phyloP scores from a whole-genome alignment of 108 stramenopile genomes.

The Mediolabrus comicus region DNA sequence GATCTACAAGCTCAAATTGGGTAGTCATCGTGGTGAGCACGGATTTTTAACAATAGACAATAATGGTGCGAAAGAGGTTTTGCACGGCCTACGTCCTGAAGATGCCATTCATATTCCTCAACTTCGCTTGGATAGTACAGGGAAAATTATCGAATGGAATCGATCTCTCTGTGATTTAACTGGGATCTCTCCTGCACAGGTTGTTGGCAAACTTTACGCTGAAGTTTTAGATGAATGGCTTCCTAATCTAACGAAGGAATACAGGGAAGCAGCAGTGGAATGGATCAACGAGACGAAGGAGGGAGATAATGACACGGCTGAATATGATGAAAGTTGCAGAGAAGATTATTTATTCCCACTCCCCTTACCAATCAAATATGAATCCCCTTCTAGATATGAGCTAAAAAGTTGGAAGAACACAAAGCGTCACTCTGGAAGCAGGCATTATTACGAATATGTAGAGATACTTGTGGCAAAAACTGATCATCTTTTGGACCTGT shows the following conservation, averaged over 20 bases:
- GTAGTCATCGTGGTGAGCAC: neutral
- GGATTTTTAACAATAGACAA: no score
- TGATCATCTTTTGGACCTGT: neutral
- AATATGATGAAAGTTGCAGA: neutral
- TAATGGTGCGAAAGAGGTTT: neutral
- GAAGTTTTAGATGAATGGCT: neutral
- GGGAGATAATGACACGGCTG: neutral
- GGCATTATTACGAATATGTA: neutral
- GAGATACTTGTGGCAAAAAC: neutral
- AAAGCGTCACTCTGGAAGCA: neutral
- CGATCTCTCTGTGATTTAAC: neutral
- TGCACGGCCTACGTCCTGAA: neutral
- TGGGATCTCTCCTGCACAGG: neutral
- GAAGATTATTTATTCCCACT: conserved; percentile 1
- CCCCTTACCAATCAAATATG: neutral
- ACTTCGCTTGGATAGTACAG: neutral
- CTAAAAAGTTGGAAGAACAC: no score
- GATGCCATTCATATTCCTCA: neutral
- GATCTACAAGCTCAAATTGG: neutral
- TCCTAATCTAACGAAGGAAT: neutral
- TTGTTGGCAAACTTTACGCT: neutral
- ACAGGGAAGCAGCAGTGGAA: neutral
- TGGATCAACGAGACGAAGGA: neutral
- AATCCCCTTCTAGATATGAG: neutral
- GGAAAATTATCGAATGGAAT: neutral